phyloP scores from a whole-genome alignment of 1,284 basidiomycete species.

The Ceratobasidium sp. region DNA sequence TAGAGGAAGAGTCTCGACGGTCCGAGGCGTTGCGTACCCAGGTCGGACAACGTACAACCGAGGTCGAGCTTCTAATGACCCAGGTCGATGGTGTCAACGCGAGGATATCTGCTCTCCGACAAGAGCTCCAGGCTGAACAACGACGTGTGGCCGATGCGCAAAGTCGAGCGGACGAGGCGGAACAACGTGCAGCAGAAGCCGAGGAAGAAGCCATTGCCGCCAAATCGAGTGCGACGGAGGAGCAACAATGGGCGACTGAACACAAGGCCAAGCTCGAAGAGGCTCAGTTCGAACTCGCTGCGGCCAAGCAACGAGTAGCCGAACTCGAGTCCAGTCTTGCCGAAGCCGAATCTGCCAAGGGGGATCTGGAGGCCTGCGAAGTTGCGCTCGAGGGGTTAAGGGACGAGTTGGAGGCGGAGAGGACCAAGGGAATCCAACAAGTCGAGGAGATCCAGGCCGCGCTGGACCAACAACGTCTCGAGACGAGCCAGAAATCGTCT shows the following conservation, averaged over 20 bases:
- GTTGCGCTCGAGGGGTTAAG: slow-evolving; percentile 13
- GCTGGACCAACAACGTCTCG: slow-evolving; percentile 17
- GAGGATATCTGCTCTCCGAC: slow-evolving; percentile 25
- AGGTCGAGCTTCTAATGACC: slow-evolving; percentile 29
- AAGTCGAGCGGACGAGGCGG: slow-evolving; percentile 23
- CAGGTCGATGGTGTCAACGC: slow-evolving; percentile 32
- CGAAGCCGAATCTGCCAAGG: slow-evolving; percentile 14
- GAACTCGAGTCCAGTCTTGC: slow-evolving; percentile 6
- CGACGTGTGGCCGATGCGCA: slow-evolving; percentile 11
- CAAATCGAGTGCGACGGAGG: slow-evolving; percentile 6
- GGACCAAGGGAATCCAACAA: not conserved
- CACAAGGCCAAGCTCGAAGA: slow-evolving; percentile 13
- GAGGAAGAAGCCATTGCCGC: slow-evolving; percentile 2
- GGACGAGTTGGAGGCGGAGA: slow-evolving; percentile 25
- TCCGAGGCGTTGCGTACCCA: slow-evolving; percentile 4
- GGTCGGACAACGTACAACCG: slow-evolving; percentile 9
- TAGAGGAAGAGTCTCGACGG: not conserved
- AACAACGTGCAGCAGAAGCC: slow-evolving; percentile 24
- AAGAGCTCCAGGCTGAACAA: slow-evolving; percentile 34
- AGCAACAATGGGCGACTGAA: slow-evolving; percentile 31
- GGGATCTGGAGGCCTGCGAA: slow-evolving; percentile 28
- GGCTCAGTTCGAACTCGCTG: slow-evolving; percentile 15
- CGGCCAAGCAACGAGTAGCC: slow-evolving; percentile 1
- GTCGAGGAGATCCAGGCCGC: slow-evolving; percentile 14
- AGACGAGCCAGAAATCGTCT: not conserved